Evolutionary conservation across 2,329 filamentous ascomycete species (phyloP), one percentile per base, ranked within the genome.

Genomic region (Xylaria arbuscula): DNA sequence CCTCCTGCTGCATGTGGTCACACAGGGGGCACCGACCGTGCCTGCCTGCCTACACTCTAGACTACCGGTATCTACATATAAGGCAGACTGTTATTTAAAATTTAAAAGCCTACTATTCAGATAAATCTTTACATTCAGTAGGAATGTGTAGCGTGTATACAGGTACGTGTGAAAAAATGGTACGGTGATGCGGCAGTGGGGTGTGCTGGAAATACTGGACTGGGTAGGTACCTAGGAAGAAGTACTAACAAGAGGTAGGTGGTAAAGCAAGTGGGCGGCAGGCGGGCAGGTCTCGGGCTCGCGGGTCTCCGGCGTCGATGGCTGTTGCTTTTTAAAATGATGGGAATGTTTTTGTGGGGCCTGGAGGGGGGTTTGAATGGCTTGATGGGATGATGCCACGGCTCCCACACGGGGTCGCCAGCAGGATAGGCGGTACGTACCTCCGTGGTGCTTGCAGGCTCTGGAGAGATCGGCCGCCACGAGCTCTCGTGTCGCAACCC

Each of bases 271-370:
- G 28, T 55, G 54, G 58, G 62, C 63, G 60, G 64, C 55, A 69
- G 60, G 59, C 64, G 67, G 63, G 53, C 64, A 69, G 50, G 64
- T 69, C 67, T 69, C 67, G 67, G 67, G 50, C 64, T 64, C 61
- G 50, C 64, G 67, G 67, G 67, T 67, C 64, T 67, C 67, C 64
- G 67, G 64, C 47, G 64, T 64, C 15, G 55, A 67, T 62, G 38
- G 56, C 51, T 64, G 59, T 60, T 69, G 66, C 60, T 61, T 67
- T 67, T 62, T 67, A 47, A 64, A 54, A 60, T 57, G 64, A 67
- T 67, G 59, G 48, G 32, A 59, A 61, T 34, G 7, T 32, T 51
- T 67, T 32, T 66, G 67, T 66, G 66, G 66, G 47, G 42, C 63
- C 42, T 48, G 13, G 32, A 40, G 50, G 55, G 66, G 60, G 38